Conservation (phyloP, 139 green algal genomes). For the Chlamydomonas schloesseri region DNA sequence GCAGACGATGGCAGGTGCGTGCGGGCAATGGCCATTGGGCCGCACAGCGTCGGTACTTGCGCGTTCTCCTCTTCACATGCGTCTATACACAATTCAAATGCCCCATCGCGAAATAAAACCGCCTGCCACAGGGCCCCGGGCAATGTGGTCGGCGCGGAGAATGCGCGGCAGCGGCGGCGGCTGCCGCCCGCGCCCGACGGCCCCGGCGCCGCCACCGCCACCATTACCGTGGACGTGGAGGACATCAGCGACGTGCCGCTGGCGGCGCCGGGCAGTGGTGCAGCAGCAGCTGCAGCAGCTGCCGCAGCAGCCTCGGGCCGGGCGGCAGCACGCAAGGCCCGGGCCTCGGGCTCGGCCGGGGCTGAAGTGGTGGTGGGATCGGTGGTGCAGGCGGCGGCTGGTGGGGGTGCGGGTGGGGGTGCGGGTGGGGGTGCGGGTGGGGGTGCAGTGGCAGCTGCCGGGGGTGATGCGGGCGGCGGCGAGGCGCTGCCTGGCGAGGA, state of each 20-base stretch:
- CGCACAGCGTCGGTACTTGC: neutral
- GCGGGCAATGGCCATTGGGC: neutral
- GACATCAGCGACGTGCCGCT: neutral
- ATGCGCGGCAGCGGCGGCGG: too few species aligned
- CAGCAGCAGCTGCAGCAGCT: neutral
- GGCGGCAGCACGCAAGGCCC: neutral
- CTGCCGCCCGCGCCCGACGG: too few species aligned
- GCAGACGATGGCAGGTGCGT: constrained; percentile 3
- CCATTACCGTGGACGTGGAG: neutral
- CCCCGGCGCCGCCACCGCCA: neutral
- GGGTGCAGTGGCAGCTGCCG: neutral
- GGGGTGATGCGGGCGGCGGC: neutral
- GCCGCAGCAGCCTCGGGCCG: neutral
- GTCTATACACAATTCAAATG: neutral
- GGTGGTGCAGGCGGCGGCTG: too few species aligned
- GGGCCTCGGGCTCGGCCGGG: neutral
- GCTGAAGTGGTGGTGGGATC: too few species aligned
- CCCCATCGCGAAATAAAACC: too few species aligned
- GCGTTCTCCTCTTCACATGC: neutral
- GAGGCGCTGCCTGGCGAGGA: neutral
- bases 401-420: neutral
- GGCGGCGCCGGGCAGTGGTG: neutral
- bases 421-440: neutral
- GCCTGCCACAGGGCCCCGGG: neutral
- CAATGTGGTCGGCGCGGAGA: neutral